Evolutionary conservation across 331 rosid genomes (phyloP).

Genomic region (Prunus yedoensis): DNA sequence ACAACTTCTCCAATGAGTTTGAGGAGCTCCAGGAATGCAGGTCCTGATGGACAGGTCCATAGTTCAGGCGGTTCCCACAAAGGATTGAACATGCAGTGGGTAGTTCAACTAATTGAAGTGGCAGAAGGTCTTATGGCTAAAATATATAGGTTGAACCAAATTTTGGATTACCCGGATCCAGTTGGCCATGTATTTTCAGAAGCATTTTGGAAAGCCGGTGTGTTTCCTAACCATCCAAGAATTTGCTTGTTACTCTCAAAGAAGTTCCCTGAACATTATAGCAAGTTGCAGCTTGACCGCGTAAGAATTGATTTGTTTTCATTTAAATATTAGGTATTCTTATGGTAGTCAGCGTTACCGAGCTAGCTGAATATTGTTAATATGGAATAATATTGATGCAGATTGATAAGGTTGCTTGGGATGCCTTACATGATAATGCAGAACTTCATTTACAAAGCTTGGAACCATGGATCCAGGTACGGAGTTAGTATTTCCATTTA

Average conservation of each 20-base stretch:
- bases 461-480: constrained; percentile 98
- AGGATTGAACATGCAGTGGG: constrained; percentile 89
- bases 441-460: constrained; percentile 87
- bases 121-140: constrained; percentile 98
- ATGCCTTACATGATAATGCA: constrained; percentile 82
- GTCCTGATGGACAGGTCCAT: constrained; percentile 64
- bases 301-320: constrained; percentile 56
- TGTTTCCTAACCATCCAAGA: constrained; percentile 84
- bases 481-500: constrained; percentile 13
- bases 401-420: constrained; percentile 89
- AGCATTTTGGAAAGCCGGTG: constrained; percentile 91
- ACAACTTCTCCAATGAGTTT: constrained; percentile 57
- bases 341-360: constrained; percentile 25
- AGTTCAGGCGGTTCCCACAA: constrained; percentile 58
- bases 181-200: constrained; percentile 75
- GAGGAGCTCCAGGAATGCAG: constrained; percentile 58
- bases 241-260: constrained; percentile 79
- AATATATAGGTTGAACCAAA: constrained; percentile 92
- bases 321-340: constrained; percentile 25
- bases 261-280: constrained; percentile 95
- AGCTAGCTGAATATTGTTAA: constrained; percentile 23
- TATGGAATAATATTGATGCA: constrained; percentile 43
- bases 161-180: constrained; percentile 95
- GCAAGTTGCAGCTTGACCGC: constrained; percentile 93
- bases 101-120: constrained; percentile 84